These are phyloP conservation scores for Westerdykella aurantiaca DNA, from an alignment of 2,329 filamentous ascomycete genomes.

Conservation along the genomic window DNA sequence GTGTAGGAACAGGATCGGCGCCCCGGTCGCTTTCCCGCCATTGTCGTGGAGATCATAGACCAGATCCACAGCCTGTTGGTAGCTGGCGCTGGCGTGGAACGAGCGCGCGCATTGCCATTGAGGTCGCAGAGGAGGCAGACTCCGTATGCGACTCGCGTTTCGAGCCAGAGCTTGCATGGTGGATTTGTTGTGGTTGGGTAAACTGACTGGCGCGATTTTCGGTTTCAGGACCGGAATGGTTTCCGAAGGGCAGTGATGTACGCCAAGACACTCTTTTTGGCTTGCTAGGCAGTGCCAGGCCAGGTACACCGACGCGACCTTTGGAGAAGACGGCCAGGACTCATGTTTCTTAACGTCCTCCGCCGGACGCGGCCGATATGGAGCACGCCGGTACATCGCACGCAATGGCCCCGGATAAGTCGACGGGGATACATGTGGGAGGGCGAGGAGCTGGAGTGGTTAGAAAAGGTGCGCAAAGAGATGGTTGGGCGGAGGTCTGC, in stretches of 20 bases:
- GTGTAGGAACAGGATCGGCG: slow-evolving; percentile 81
- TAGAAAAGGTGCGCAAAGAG: slow-evolving; percentile 20
- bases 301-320: neutral
- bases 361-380: slow-evolving; percentile 11
- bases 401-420: slow-evolving; percentile 11
- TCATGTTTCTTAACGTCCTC: slow-evolving; percentile 1
- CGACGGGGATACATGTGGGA: slow-evolving; percentile 13
- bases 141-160: neutral
- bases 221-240: neutral
- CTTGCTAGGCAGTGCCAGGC: neutral
- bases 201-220: neutral
- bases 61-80: slow-evolving; percentile 23
- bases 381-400: slow-evolving; percentile 8
- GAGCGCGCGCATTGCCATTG: slow-evolving; percentile 17
- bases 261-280: neutral
- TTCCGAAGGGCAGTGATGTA: neutral
- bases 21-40: slow-evolving; percentile 33
- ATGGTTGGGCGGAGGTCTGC: slow-evolving; percentile 48
- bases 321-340: neutral
- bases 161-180: neutral
- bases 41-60: slow-evolving; percentile 34
- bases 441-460: slow-evolving; percentile 15
- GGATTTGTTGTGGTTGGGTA: no score
- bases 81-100: slow-evolving; percentile 22
- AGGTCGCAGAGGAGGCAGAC: neutral